phyloP scores from a whole-genome alignment of 306 rosid species.

The Castanopsis chinensis region DNA sequence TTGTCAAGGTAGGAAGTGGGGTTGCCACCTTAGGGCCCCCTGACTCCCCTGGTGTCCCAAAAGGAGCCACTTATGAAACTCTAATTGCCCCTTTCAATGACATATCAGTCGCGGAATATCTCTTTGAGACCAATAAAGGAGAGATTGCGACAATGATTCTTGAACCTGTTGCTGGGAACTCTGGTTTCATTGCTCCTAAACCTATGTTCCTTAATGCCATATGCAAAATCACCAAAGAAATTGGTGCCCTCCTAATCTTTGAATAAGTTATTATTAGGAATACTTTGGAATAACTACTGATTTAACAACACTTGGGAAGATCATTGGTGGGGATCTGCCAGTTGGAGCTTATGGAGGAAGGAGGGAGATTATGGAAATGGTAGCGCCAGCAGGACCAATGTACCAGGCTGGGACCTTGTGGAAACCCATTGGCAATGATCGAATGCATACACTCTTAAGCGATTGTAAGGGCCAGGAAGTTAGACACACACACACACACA shows the following conservation, averaged over 20 bases:
- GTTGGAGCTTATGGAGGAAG: conserved; percentile 40
- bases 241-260: conserved; percentile 67
- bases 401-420: too few species aligned
- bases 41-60: conserved; percentile 96
- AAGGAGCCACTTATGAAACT: conserved; percentile 81
- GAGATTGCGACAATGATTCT: conserved; percentile 76
- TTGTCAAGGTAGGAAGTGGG: conserved; percentile 95
- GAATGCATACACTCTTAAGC: too few species aligned
- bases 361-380: too few species aligned
- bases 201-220: conserved; percentile 64
- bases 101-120: conserved; percentile 60
- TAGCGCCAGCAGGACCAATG: too few species aligned
- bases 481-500: too few species aligned
- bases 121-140: conserved; percentile 62
- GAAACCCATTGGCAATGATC: too few species aligned
- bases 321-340: conserved; percentile 94
- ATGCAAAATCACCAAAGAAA: conserved; percentile 67
- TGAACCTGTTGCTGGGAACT: conserved; percentile 94
- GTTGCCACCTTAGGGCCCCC: conserved; percentile 97
- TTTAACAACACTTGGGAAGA: conserved; percentile 77
- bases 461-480: too few species aligned
- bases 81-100: conserved; percentile 79
- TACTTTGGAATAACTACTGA: conserved; percentile 86
- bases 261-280: conserved; percentile 96
- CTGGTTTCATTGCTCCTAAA: conserved; percentile 79